Evolutionary conservation across 176 grass and related monocot genomes (phyloP), one percentile per base, ranked within the genome.

Genomic region (Oryza nivara): DNA sequence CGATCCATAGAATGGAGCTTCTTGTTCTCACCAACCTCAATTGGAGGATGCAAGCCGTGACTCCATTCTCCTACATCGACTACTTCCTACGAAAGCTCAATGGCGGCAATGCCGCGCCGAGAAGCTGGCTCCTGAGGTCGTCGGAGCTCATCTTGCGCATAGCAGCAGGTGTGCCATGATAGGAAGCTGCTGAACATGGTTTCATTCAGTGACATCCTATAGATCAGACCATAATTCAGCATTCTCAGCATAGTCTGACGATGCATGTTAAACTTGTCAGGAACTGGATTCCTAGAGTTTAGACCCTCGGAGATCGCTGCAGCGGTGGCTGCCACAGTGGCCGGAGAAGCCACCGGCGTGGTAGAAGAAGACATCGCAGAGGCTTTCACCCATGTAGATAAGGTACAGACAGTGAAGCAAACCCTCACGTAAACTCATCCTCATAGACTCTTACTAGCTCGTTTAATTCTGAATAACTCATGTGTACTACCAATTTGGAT

Each of bases 1-100:
- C 86, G 61, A 91, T 97, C 49, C 90, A 89, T 82, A 89, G 92
- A 88, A 97, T 97, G 95, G 95, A 97, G 81, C 90, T 97, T 83
- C 73, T 97, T 52, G 90, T 97, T 15, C 84, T 97, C 46, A 97
- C 74, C 69, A 92, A 90, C 63, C 92, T 97, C 74, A 86, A 82
- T 64, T 97, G 95, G 95, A 87, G 92, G 86, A 97, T 97, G 95
- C 95, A 92, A 80, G 68, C 92, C 10, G 90, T 92, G 58, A 94
- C 95, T 45, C 92, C 95, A 28, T 94, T 97, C 90, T 89, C 95
- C 64, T 97, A 92, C 80, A 38, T 94, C 41, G 92, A 97, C 64
- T 92, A 88, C 89, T 94, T 94, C 80, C 86, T 94, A 72, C 61
- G 73, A 44, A 91, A 88, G 80, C 84, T 97, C 26, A 89, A 82